phyloP scores from a whole-genome alignment of 352 stramenopile species.

The Phytophthora crassamura region DNA sequence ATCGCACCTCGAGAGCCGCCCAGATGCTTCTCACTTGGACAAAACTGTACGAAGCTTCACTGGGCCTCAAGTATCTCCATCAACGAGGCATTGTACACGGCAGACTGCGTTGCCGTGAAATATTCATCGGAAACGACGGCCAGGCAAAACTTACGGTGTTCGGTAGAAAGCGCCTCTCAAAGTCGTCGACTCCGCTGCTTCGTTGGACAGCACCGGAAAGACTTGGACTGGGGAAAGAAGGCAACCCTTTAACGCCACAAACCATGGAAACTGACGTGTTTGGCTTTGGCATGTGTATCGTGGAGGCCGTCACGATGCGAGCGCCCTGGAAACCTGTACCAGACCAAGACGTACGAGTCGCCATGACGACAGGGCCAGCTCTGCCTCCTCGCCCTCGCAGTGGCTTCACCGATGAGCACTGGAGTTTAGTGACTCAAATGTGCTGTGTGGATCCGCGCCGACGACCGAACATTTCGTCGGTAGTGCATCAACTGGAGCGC shows the following conservation, averaged over 20 bases:
- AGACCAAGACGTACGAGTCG: constrained; percentile 6
- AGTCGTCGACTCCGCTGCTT: constrained; percentile 1
- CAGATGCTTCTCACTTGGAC: constrained; percentile 13
- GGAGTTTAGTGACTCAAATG: constrained; percentile 25
- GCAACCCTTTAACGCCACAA: not conserved
- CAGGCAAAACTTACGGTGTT: constrained; percentile 25
- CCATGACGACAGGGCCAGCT: constrained; percentile 1
- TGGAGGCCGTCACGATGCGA: constrained; percentile 26
- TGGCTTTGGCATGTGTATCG: constrained; percentile 23
- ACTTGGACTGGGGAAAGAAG: constrained; percentile 10
- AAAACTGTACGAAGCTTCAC: constrained; percentile 22
- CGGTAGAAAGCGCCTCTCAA: not conserved
- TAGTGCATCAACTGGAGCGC: constrained; percentile 21
- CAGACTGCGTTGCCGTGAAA: constrained; percentile 18
- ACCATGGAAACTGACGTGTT: constrained; percentile 25
- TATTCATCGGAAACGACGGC: constrained; percentile 25
- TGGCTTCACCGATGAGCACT: constrained; percentile 21
- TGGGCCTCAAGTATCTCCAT: constrained; percentile 35
- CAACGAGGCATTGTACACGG: constrained; percentile 21
- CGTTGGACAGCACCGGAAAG: constrained; percentile 27
- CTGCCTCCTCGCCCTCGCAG: constrained; percentile 11
- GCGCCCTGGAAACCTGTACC: constrained; percentile 12
- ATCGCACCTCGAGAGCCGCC: not conserved
- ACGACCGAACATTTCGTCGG: constrained; percentile 15
- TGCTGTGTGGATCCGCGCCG: constrained; percentile 14